Evolutionary conservation across 2,329 filamentous ascomycete genomes (phyloP), one percentile per base, ranked within the genome.

Genomic region (Trichoderma harzianum): DNA sequence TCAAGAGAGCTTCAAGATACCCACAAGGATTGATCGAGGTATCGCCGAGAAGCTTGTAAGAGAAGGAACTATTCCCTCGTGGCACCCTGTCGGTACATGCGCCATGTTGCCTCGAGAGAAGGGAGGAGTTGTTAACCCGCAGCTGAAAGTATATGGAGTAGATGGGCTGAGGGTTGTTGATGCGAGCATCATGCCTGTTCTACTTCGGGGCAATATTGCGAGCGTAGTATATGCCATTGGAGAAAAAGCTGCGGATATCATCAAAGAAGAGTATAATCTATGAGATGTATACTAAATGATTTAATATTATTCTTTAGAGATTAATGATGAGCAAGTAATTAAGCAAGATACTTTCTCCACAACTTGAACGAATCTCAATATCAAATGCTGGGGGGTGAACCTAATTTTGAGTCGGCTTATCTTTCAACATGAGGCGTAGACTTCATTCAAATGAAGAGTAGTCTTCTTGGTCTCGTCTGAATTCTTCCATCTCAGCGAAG

Each of bases 161-260:
- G 77, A 81, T 26, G 81, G 82, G 4, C 77, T 89, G n/a, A 80
- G 87, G 2, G 85, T 89, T 10, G 85, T 82, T 0, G 85, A 87
- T 73, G 83, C 82, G 73, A 85, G 83, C 75, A 79, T 85, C 26
- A 86, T 86, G 82, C 85, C 85, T 3, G 78, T 77, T 1, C 76
- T 87, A 10, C 80, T 85, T 72, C 78, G 80, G 32, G 86, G 76
- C 84, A 86, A 24, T 84, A 87, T 74, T 47, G 72, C 66, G 74
- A 86, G 86, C 82, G 84, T 85, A 7, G 86, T 85, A 6, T 88
- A 87, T 76, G 86, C 84, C 3, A 86, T 88, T 74, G 86, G 84
- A 0, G 86, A 88, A 77, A 86, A 86, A 74, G 77, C 77, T 1
- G 78, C 78, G 0, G 78, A 77, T 62, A 74, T 80, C 32, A 73